These are phyloP conservation scores for Penicillium diatomitis DNA, from an alignment of 495 filamentous ascomycete genomes.

Conservation along the genomic window DNA sequence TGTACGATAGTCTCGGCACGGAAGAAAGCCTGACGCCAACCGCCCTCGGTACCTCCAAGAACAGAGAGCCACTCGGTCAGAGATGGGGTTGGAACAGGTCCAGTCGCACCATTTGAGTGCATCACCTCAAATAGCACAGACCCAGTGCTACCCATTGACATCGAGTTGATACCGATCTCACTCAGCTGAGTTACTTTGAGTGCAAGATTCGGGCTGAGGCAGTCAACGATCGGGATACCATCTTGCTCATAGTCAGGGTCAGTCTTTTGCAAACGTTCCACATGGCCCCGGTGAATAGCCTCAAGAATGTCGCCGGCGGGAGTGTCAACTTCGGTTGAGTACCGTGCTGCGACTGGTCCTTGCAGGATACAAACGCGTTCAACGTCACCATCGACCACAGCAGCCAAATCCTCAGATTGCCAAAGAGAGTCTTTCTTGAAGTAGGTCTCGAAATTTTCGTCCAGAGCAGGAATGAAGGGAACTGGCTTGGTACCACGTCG, in stretches of 20 bases:
- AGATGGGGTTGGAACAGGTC: slow-evolving; percentile 54
- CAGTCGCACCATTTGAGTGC: slow-evolving; percentile 62
- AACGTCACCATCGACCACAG: slow-evolving; percentile 90
- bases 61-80: background rate
- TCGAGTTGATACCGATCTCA: slow-evolving; percentile 45
- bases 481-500: slow-evolving; percentile 90
- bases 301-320: slow-evolving; percentile 89
- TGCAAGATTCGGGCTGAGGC: slow-evolving; percentile 53
- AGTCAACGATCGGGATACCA: slow-evolving; percentile 73
- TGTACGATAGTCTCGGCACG: slow-evolving; percentile 87
- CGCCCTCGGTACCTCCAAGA: background rate
- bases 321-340: slow-evolving; percentile 83
- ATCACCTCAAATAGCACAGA: slow-evolving; percentile 9
- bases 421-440: slow-evolving; percentile 99
- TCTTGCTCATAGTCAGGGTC: background rate
- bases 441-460: slow-evolving; percentile 94
- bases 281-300: slow-evolving; percentile 68
- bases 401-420: slow-evolving; percentile 95
- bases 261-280: slow-evolving; percentile 21
- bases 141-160: background rate
- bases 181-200: slow-evolving; percentile 65
- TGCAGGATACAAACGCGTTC: slow-evolving; percentile 91
- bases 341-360: slow-evolving; percentile 85
- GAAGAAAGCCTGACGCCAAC: slow-evolving; percentile 87
- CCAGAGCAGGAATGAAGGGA: slow-evolving; percentile 84